Base-by-base conservation (phyloP, 805 yeast species). In the Nakazawaea ernobii region DNA sequence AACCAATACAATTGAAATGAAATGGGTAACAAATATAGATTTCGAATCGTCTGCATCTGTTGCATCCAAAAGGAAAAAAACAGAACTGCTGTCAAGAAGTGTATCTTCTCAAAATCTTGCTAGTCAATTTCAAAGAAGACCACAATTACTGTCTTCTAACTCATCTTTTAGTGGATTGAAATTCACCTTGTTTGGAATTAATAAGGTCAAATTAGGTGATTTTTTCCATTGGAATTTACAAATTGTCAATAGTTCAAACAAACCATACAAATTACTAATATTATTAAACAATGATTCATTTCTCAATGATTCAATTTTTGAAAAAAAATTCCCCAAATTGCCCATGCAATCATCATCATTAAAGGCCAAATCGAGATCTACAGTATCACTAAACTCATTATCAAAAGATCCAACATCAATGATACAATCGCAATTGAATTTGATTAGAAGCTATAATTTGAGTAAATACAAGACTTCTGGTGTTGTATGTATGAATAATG, bases 171-270 rank as follows among this genome's bases (percentile, higher is more conserved):
- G 53, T 36, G 73, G 75, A 0, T 57, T 79, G 13, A 67, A 69
- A 13, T 67, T 85, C 11, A 75, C 84, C 3, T 78, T 86, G 49
- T 68, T 74, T 5, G 94, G 95, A 0, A 76, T 78, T 9, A 75
- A 84, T 6, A 69, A 73, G 36, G 80, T 84, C 4, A 68, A 70
- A 53, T 62, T 83, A 8, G 92, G 94, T 2, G 74, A 77, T 36
- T 68, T 71, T 2, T 78, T 77, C 58, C 73, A 69, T 46, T 82
- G 91, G 86, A 73, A 73, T 42, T 69, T 86, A 11, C 85, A 80
- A 54, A 80, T 84, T 1, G 73, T 84, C 45, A 86, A 86, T 65
- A 73, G 72, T 50, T 74, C 86, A 1, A 53, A 63, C n/a, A 70
- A 70, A 24, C 58, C 70, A 14, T 63, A 84, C 51, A 75, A 77